Base-by-base conservation (phyloP, 192 early-diverging fungal species). In the Coemansia sp. region DNA sequence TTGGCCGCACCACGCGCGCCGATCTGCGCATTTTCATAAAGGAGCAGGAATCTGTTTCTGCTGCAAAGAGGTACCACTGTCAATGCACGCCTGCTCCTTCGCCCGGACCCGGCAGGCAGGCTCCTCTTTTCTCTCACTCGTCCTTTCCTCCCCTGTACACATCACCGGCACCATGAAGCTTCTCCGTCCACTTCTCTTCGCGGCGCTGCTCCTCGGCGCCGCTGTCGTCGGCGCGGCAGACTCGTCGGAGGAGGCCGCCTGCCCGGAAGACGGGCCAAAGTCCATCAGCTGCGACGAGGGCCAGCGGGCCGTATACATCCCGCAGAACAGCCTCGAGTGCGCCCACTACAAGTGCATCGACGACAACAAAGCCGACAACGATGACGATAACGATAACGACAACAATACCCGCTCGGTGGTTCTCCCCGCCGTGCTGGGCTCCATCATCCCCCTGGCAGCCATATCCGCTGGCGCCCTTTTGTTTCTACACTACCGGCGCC, bases 301-400 rank as follows among this genome's bases (percentile, higher is more conserved):
- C 19, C 47, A 60, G 38, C 13, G 20, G 3, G 19, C 56, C 4
- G 21, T 33, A 12, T 72, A 72, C 53, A 52, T 64, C 19, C 25
- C 61, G 16, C 52, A 60, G 12, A 64, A 7, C 52, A 56, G 52
- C 35, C 11, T 51, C 9, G 17, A 64, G 21, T 72, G 68, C 27
- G 61, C 68, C 4, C 61, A 72, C 34, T 72, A 64, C 30, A 33
- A 40, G 26, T 72, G 68, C 44, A n/a, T n/a, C n/a, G 27, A 19
- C 7, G 11, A 42, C 2, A 17, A 27, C 30, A 32, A 13, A 12
- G 28, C 12, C 19, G 27, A 25, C 31, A 30, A 19, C 38, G 25
- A 17, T 25, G 30, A 33, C 27, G 35, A 11, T 17, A 13, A 11
- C 36, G 31, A 21, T 27, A 38, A 19, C 27, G n/a, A 30, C 34